phyloP scores from a whole-genome alignment of 2,329 filamentous ascomycete species.

The Penicillium crustosum region DNA sequence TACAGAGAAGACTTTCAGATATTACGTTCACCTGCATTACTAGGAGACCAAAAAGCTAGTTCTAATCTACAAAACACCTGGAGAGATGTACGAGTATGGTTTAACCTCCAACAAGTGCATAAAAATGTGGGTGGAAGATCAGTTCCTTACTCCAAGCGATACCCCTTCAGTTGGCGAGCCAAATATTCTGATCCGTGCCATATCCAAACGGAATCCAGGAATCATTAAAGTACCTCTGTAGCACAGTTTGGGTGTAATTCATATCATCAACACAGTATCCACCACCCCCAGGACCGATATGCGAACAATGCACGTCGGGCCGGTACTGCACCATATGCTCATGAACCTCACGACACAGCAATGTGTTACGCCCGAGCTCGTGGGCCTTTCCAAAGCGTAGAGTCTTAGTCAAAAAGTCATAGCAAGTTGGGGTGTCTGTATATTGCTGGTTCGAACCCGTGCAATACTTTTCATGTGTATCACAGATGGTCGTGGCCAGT shows the following conservation, averaged over 20 bases:
- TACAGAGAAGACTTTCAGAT: background rate
- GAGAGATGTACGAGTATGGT: background rate
- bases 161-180: conserved; percentile 5
- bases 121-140: background rate
- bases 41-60: background rate
- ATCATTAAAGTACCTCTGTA: conserved; percentile 25
- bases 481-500: conserved; percentile 24
- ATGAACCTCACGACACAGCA: conserved; percentile 32
- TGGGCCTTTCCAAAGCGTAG: conserved; percentile 26
- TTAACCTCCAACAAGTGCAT: background rate
- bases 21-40: no score
- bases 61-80: rapidly evolving
- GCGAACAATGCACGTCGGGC: conserved; percentile 28
- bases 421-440: conserved; percentile 14
- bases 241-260: conserved; percentile 24
- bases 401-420: conserved; percentile 20
- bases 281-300: conserved; percentile 30
- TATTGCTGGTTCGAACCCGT: conserved; percentile 25
- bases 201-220: conserved; percentile 29
- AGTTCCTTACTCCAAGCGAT: background rate
- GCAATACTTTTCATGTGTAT: conserved; percentile 23
- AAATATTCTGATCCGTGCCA: conserved; percentile 21
- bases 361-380: conserved; percentile 28
- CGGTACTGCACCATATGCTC: conserved; percentile 32
- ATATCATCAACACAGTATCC: conserved; percentile 32